phyloP scores from a whole-genome alignment of 495 filamentous ascomycete species.

The Penicillium canariense region DNA sequence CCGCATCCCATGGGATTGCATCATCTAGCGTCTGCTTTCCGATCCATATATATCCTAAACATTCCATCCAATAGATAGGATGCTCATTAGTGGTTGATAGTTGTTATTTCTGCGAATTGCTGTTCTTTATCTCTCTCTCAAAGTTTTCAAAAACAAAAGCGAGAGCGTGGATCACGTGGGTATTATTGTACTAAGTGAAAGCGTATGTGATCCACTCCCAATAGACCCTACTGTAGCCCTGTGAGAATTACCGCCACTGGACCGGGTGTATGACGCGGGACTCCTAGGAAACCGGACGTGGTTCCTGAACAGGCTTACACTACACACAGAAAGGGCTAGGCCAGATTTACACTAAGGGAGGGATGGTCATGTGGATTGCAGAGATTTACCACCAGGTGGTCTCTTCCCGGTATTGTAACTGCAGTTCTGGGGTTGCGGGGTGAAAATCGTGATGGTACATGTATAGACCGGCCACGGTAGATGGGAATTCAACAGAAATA shows the following conservation, averaged over 20 bases:
- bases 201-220: conserved; percentile 4
- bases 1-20: conserved; percentile 23
- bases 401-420: background rate
- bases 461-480: background rate
- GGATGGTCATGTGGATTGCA: conserved; percentile 2
- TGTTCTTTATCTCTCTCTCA: background rate
- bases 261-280: conserved; percentile 7
- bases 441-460: background rate
- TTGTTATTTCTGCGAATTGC: background rate
- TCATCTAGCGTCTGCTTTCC: conserved; percentile 15
- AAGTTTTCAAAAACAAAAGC: too few species aligned
- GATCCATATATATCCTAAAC: background rate
- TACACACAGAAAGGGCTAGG: background rate
- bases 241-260: conserved; percentile 3
- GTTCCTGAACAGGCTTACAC: background rate
- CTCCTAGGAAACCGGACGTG: background rate
- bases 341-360: background rate
- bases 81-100: background rate
- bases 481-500: background rate
- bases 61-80: background rate
- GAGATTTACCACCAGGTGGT: background rate
- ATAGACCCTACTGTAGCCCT: conserved; percentile 6
- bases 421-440: background rate
- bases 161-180: too few species aligned
- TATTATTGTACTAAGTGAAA: background rate